These are phyloP conservation scores for Yarrowia sp. DNA, from an alignment of 805 yeast genomes.

Conservation along the genomic window DNA sequence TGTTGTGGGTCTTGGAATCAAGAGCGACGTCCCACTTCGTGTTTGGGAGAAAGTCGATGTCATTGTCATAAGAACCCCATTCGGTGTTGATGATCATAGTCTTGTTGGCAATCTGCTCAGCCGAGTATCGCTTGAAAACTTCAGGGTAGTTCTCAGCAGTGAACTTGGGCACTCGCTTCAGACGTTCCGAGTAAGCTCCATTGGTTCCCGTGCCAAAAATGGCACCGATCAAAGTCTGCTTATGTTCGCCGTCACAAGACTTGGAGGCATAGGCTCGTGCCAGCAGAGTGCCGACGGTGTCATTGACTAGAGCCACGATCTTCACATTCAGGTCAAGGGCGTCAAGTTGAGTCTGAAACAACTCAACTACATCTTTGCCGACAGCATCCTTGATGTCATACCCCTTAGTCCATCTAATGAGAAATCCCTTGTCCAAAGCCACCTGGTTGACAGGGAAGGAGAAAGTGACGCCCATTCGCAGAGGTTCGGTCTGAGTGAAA, in stretches of 20 bases:
- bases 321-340: constrained; percentile 51
- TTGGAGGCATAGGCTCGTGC: constrained; percentile 70
- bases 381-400: constrained; percentile 82
- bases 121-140: constrained; percentile 35
- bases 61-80: constrained; percentile 97
- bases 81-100: constrained; percentile 91
- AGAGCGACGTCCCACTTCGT: constrained; percentile 73
- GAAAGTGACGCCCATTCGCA: constrained; percentile 89
- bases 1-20: constrained; percentile 73
- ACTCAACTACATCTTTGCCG: constrained; percentile 74
- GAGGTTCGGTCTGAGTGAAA: constrained; percentile 38
- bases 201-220: constrained; percentile 98
- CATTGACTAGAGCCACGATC: constrained; percentile 89
- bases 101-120: constrained; percentile 2
- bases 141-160: constrained; percentile 43
- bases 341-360: constrained; percentile 70
- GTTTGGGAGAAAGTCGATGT: constrained; percentile 66
- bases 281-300: constrained; percentile 90
- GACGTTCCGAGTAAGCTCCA: constrained; percentile 85
- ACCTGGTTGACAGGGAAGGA: constrained; percentile 90
- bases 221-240: constrained; percentile 81
- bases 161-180: constrained; percentile 72
- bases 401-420: constrained; percentile 96
- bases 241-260: constrained; percentile 54
- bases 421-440: constrained; percentile 71